phyloP scores from a whole-genome alignment of 2,329 filamentous ascomycete species.

The Orbilia quercus region DNA sequence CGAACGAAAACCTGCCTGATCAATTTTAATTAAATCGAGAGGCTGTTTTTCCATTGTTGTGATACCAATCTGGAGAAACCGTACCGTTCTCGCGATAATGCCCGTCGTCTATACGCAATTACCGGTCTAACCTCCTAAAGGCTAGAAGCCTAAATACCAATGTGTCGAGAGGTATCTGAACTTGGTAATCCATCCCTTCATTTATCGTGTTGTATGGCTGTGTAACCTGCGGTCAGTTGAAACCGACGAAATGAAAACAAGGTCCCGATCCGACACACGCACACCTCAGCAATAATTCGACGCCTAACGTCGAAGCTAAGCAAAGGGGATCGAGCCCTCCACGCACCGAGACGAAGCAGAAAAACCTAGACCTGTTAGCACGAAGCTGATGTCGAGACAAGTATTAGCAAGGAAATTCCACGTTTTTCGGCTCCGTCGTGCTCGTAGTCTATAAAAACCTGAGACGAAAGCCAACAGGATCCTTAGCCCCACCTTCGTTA shows the following conservation, averaged over 20 bases:
- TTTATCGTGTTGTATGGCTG: no score
- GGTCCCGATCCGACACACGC: not conserved
- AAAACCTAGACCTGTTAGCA: not conserved
- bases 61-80: not conserved
- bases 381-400: constrained; percentile 10
- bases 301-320: no score
- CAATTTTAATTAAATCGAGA: not conserved
- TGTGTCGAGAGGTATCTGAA: no score
- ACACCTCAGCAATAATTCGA: no score
- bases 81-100: no score
- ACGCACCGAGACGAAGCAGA: no score
- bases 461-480: constrained; percentile 26
- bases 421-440: constrained; percentile 39
- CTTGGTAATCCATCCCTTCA: no score
- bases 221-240: not conserved
- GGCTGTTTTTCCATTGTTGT: not conserved
- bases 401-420: constrained; percentile 18
- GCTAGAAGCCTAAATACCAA: no score
- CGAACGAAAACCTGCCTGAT: no score
- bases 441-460: constrained; percentile 13
- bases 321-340: no score
- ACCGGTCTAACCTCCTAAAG: no score
- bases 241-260: constrained; percentile 3
- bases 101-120: no score
- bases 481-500: not conserved